Conservation (phyloP, 495 filamentous ascomycete genomes). For the Bacidia rubella region DNA sequence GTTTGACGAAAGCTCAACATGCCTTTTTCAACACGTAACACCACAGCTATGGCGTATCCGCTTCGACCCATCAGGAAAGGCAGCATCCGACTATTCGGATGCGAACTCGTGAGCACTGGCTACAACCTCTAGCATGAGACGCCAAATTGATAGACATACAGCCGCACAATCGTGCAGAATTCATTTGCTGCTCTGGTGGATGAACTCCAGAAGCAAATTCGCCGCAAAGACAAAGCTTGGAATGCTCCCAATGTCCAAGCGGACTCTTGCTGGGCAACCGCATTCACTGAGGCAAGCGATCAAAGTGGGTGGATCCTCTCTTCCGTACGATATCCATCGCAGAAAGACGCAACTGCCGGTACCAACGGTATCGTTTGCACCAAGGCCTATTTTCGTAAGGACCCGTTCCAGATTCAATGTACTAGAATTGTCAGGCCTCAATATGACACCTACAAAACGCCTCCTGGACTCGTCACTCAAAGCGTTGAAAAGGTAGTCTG, state of each 20-base stretch:
- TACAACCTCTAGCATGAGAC: not conserved
- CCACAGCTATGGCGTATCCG: too few relatives aligned
- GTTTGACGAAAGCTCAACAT: too few relatives aligned
- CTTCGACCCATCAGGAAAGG: not conserved
- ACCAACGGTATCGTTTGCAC: not conserved
- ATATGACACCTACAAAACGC: not conserved
- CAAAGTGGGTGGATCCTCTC: not conserved
- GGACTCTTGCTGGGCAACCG: not conserved
- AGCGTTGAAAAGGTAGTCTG: not conserved
- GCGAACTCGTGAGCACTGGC: not conserved
- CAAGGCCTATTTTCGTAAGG: too few relatives aligned
- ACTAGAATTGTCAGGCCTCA: too few relatives aligned
- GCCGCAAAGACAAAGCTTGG: not conserved
- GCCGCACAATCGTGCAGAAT: not conserved
- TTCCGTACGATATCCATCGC: not conserved
- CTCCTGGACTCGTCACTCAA: not conserved
- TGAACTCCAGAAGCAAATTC: not conserved
- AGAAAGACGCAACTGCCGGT: not conserved
- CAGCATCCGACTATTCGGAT: not conserved
- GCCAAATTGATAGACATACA: not conserved
- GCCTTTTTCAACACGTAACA: too few relatives aligned
- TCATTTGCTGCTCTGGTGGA: not conserved
- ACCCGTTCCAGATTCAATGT: too few relatives aligned
- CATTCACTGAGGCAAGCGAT: constrained; percentile 2
- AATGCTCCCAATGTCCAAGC: not conserved